These are phyloP conservation scores for Leccinum imitatum DNA, from an alignment of 768 basidiomycete genomes.

Conservation along the genomic window DNA sequence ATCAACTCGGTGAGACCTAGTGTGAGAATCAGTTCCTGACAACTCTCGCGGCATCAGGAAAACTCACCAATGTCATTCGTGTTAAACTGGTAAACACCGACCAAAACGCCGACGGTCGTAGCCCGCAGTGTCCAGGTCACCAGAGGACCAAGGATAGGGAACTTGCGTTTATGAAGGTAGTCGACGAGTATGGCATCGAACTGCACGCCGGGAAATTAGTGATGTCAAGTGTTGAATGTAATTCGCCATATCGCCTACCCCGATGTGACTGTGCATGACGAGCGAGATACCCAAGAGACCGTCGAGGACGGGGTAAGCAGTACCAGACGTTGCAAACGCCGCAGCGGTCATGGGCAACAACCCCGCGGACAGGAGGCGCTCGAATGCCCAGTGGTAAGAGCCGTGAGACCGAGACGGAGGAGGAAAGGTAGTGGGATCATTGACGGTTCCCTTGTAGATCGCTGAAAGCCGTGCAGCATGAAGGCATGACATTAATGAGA, in stretches of 20 bases:
- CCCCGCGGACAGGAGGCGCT: constrained; percentile 83
- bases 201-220: constrained; percentile 34
- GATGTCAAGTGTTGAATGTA: not conserved
- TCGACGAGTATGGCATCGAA: constrained; percentile 79
- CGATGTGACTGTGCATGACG: constrained; percentile 95
- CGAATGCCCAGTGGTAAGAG: constrained; percentile 92
- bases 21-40: constrained; percentile 1
- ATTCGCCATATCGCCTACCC: constrained; percentile 47
- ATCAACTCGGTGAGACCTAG: constrained; percentile 85
- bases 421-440: constrained; percentile 93
- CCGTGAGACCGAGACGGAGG: constrained; percentile 78
- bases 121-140: constrained; percentile 75
- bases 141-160: constrained; percentile 72
- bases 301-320: constrained; percentile 82
- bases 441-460: constrained; percentile 87
- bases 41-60: not conserved
- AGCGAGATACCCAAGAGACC: constrained; percentile 85
- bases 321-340: constrained; percentile 77
- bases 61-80: constrained; percentile 93
- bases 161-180: constrained; percentile 93
- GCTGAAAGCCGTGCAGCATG: constrained; percentile 42
- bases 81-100: constrained; percentile 97
- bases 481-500: not conserved
- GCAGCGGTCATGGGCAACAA: constrained; percentile 88
- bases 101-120: constrained; percentile 76